Base-by-base conservation (phyloP, 2,329 filamentous ascomycete genomes). In the Monosporascus sp. region DNA sequence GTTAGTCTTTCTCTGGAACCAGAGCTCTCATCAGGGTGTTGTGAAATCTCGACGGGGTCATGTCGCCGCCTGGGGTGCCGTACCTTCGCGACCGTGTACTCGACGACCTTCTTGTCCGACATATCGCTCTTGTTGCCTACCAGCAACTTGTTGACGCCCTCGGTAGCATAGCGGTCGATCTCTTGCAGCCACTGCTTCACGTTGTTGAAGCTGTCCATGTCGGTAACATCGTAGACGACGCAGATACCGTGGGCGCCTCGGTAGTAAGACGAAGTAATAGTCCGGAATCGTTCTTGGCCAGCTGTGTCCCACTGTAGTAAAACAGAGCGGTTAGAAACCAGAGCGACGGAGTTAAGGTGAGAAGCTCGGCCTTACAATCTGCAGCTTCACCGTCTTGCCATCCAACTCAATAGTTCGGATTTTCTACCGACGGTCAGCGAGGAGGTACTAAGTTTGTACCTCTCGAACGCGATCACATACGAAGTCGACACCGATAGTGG, bases 81-180 rank as follows among this genome's bases (percentile, higher is more conserved):
- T 79, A 97, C 94, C 90, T 99, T 99, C 65, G 94, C 94, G 64
- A 97, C 94, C 60, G 91, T 96, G 84, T 99, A 99, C 75, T 99
- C 94, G 58, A 99, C 94, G 41, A 97, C 94, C 82, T 97, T 99
- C 89, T 99, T 99, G 79, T 99, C 94, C 55, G 93, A 86, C 91
- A 99, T 97, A 89, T 99, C 94, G 77, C 91, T 96, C 88, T 99
- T 99, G 88, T 99, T 99, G 70, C 94, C 94, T 58, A 99, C 93
- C 58, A 99, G 86, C 62, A 99, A 83, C 84, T 99, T 99, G 85
- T 99, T 99, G 70, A 99, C 94, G 62, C 94, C 94, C 78, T 99
- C 94, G 63, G 94, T 99, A 65, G 94, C 94, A 70, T 99, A 97
- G 73, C 94, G 87, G 80, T 99, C 94, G 67, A 99, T 99, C 80